A percentile compares a stretch with the other conserved stretches of the same genome.
These are phyloP conservation scores for Colletotrichum theobromicola DNA, from an alignment of 2,329 filamentous ascomycete species.

Conservation along the genomic window DNA sequence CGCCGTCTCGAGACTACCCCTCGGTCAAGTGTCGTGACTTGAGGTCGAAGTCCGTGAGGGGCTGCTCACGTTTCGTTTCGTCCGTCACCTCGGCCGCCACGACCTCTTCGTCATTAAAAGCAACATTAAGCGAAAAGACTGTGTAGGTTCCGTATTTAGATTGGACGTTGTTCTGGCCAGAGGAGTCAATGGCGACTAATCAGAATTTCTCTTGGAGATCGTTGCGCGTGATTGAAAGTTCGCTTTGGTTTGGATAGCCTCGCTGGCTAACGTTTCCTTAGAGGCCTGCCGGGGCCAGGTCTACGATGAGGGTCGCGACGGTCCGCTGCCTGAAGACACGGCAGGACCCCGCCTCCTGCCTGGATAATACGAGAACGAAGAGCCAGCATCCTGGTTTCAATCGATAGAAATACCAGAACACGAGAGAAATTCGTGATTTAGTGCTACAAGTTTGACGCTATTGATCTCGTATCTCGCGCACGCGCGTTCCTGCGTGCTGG, in stretches of 20 bases:
- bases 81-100: neutral
- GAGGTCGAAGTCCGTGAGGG: neutral
- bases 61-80: neutral
- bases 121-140: neutral
- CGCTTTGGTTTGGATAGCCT: neutral
- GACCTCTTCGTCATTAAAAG: neutral
- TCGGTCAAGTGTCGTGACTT: neutral
- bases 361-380: too few relatives aligned
- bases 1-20: accelerated
- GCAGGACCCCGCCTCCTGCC: neutral
- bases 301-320: too few relatives aligned
- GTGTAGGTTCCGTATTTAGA: neutral
- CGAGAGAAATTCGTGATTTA: too few relatives aligned
- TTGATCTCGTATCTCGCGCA: neutral
- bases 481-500: accelerated
- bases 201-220: neutral
- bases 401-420: too few relatives aligned
- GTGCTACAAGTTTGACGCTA: too few relatives aligned
- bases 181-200: too few relatives aligned
- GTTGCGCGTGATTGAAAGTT: too few relatives aligned
- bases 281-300: neutral
- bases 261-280: accelerated
- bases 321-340: neutral
- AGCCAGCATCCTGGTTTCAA: too few relatives aligned
- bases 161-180: too few relatives aligned